A percentile compares a stretch with the other conserved stretches of the same genome.
Conservation (phyloP, 495 filamentous ascomycete species). For the Lepidopterella palustris region DNA sequence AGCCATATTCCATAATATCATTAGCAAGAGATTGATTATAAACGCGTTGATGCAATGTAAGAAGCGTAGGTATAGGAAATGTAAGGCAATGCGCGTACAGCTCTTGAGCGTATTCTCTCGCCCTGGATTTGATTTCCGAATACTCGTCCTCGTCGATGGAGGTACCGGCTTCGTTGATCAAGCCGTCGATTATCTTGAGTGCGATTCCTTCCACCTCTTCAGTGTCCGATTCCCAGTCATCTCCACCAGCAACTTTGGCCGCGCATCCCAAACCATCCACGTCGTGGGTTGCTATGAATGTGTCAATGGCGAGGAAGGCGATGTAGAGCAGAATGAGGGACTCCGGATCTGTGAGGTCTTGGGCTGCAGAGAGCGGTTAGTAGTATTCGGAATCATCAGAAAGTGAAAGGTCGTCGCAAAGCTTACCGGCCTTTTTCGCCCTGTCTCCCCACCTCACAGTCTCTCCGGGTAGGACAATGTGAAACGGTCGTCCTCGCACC, state of each 20-base stretch:
- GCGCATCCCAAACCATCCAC: conserved; percentile 23
- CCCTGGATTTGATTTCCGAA: conserved; percentile 41
- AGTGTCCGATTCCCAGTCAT: conserved; percentile 29
- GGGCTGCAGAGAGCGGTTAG: conserved; percentile 16
- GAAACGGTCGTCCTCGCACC: conserved; percentile 57
- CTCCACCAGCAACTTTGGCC: conserved; percentile 18
- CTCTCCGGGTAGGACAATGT: conserved; percentile 37
- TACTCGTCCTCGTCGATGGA: conserved; percentile 41
- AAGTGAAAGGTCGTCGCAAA: background rate
- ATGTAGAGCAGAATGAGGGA: conserved; percentile 75
- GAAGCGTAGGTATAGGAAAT: background rate
- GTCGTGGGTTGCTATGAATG: conserved; percentile 39
- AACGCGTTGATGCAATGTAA: background rate
- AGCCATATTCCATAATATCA: conserved; percentile 2
- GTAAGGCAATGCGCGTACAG: too few species aligned
- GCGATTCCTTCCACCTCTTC: conserved; percentile 33
- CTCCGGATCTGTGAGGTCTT: conserved; percentile 38
- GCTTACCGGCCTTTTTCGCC: conserved; percentile 31
- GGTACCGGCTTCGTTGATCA: conserved; percentile 44
- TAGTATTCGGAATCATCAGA: background rate
- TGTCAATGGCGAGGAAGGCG: conserved; percentile 61
- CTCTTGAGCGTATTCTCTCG: conserved; percentile 31
- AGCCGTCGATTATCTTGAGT: conserved; percentile 42
- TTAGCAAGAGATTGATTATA: background rate
- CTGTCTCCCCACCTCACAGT: conserved; percentile 32